Percentiles rank a stretch among this genome's conserved stretches.
phyloP scores from a whole-genome alignment of 2,329 filamentous ascomycete species.

The Blastomyces emzantsi region DNA sequence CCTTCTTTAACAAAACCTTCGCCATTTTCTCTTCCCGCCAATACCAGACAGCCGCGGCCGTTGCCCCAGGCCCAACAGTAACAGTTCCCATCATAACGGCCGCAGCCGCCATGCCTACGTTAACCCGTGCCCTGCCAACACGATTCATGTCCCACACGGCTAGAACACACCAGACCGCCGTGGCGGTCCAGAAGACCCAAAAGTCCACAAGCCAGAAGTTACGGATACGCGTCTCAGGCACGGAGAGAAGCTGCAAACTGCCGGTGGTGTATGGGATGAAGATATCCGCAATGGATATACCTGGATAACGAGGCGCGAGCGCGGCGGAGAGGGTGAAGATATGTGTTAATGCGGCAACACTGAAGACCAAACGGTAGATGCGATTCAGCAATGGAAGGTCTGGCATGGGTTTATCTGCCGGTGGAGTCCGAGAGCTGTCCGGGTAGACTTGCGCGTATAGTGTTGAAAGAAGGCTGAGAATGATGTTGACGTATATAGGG shows the following conservation, averaged over 20 bases:
- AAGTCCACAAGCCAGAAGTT: background rate
- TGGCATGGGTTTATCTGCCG: background rate
- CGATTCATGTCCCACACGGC: constrained; percentile 5
- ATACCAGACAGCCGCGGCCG: background rate
- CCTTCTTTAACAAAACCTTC: background rate
- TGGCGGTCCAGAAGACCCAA: background rate
- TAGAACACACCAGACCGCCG: background rate
- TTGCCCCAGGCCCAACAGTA: background rate
- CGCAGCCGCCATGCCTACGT: background rate
- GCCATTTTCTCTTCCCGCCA: constrained; percentile 1
- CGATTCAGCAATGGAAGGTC: background rate
- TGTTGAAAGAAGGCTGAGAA: background rate
- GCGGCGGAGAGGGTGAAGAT: background rate
- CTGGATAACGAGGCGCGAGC: background rate
- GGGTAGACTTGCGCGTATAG: background rate
- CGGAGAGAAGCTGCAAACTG: too few relatives aligned
- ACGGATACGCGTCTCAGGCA: background rate
- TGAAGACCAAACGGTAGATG: background rate
- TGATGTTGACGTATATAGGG: constrained; percentile 2
- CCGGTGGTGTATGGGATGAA: background rate
- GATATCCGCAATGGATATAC: background rate
- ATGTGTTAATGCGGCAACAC: background rate
- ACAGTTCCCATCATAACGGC: background rate
- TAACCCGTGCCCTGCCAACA: background rate
- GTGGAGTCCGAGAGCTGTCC: background rate